These are phyloP conservation scores for Gaeumannomyces sp. DNA, from an alignment of 2,329 filamentous ascomycete genomes.

Conservation along the genomic window DNA sequence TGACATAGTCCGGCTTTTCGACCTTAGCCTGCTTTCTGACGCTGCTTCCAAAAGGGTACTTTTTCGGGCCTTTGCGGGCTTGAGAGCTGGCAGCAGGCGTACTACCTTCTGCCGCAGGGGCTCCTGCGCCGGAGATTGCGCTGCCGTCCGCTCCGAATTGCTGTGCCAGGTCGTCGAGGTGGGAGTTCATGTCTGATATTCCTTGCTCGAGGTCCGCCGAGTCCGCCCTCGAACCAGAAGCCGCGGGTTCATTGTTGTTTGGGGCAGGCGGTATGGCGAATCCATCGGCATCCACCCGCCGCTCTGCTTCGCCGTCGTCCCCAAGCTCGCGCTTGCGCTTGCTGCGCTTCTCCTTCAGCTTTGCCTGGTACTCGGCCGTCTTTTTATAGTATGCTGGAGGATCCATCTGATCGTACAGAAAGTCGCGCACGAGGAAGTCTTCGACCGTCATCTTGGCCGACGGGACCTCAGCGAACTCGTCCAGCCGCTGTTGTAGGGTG, in stretches of 20 bases:
- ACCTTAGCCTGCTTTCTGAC: slow-evolving; percentile 11
- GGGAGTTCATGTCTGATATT: slow-evolving; percentile 18
- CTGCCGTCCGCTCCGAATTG: slow-evolving; percentile 34
- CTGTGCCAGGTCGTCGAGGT: slow-evolving; percentile 35
- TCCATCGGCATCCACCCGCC: slow-evolving; percentile 53
- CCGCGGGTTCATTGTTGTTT: slow-evolving; percentile 18
- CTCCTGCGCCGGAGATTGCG: neutral
- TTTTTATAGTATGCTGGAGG: slow-evolving; percentile 77
- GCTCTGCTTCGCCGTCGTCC: slow-evolving; percentile 11
- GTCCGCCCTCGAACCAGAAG: slow-evolving; percentile 8
- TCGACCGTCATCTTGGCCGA: slow-evolving; percentile 81
- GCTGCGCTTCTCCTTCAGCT: slow-evolving; percentile 39
- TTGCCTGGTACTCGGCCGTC: slow-evolving; percentile 52
- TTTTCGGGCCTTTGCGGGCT: slow-evolving; percentile 12
- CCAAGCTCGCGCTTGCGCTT: slow-evolving; percentile 39
- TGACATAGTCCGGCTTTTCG: slow-evolving; percentile 45
- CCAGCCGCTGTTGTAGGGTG: slow-evolving; percentile 84
- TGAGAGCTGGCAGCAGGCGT: neutral
- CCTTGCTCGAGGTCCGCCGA: slow-evolving; percentile 13
- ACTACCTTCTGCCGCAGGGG: neutral
- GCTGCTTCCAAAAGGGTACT: slow-evolving; percentile 17
- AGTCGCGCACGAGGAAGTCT: slow-evolving; percentile 65
- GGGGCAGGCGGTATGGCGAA: slow-evolving; percentile 57
- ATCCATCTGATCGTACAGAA: slow-evolving; percentile 50
- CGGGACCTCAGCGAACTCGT: slow-evolving; percentile 85